Base-by-base conservation (phyloP, 495 filamentous ascomycete genomes). In the Neurospora sp. region DNA sequence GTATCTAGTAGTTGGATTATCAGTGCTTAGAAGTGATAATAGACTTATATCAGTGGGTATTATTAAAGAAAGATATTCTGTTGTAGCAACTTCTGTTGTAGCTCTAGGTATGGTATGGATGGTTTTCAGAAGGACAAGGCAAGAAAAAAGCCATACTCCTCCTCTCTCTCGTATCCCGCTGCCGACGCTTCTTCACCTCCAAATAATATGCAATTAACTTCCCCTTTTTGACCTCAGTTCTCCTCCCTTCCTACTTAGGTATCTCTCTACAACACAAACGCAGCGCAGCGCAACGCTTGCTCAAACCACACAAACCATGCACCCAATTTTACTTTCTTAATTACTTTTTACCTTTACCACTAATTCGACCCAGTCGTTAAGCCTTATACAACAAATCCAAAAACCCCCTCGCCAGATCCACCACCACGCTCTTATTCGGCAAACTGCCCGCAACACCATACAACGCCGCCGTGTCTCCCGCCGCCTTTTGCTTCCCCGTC, bases 341-440 rank as follows among this genome's bases (percentile, higher is more conserved):
- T 27, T 27, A 27, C 27, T 27, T 27, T 27, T 59, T 27, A 48
- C 10, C 3, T 48, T 48, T 11, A 59, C 2, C 48, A 14, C 20
- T 14, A 23, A 5, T 3, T 23, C 38, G 16, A 6, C 35, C 35
- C 35, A 35, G 35, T 44, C 9, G 71, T 31, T 31, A 97, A 54
- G 93, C 93, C 86, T 98, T 98, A 80, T 98, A 99, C 82, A 98
- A 82, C 70, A 94, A 92, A 86, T 99, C 94, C 77, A 99, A 86
- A 84, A 98, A 99, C 37, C 94, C 96, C 73, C 86, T 91, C 23
- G 94, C 94, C 79, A 99, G 82, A 77, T 94, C 93, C 79, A 92
- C 93, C 70, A 99, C 93, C 35, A 99, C 90, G 75, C 91, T 93
- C 87, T 98, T 98, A 78, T 98, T 94, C 38, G 96, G 96, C 78